Evolutionary conservation across 768 basidiomycete genomes (phyloP).

Genomic region (Serendipita sp.): DNA sequence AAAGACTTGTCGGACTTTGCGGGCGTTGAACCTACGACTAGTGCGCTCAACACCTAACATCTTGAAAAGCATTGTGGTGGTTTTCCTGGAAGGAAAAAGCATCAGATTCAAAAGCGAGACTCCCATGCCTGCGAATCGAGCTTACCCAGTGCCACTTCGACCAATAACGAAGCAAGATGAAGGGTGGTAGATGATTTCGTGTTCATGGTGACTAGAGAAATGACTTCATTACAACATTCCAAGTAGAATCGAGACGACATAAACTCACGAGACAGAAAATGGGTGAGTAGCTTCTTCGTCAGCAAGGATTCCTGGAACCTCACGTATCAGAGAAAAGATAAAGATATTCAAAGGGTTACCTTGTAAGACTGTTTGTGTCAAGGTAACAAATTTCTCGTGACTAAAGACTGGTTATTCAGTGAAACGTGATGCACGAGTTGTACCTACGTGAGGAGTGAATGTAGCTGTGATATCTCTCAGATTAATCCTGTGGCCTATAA

Average conservation of each 20-base stretch:
- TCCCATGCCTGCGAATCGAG: not conserved
- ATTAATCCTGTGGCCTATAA: too few relatives aligned
- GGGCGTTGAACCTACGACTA: conserved; percentile 18
- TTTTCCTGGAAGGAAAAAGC: conserved; percentile 32
- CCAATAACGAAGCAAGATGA: conserved; percentile 52
- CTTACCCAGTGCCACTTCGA: conserved; percentile 58
- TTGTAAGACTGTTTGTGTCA: conserved; percentile 21
- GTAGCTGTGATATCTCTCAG: conserved; percentile 24
- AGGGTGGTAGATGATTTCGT: conserved; percentile 39
- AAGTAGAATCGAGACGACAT: not conserved
- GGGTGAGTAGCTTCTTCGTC: conserved; percentile 27
- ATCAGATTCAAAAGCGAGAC: not conserved
- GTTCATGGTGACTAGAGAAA: conserved; percentile 27
- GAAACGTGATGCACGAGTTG: not conserved
- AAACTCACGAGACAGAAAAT: conserved; percentile 19
- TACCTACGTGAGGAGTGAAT: conserved; percentile 42
- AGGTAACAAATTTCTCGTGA: conserved; percentile 32
- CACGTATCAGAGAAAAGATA: not conserved
- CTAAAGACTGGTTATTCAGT: conserved; percentile 13
- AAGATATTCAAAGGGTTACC: conserved; percentile 16
- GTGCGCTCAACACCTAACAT: conserved; percentile 50
- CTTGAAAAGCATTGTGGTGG: conserved; percentile 61
- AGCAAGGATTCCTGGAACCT: conserved; percentile 29
- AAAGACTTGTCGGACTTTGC: conserved; percentile 49
- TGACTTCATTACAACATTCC: not conserved